These are phyloP conservation scores for Pichia sp. DNA, from an alignment of 1,139 yeast species.

Conservation along the genomic window DNA sequence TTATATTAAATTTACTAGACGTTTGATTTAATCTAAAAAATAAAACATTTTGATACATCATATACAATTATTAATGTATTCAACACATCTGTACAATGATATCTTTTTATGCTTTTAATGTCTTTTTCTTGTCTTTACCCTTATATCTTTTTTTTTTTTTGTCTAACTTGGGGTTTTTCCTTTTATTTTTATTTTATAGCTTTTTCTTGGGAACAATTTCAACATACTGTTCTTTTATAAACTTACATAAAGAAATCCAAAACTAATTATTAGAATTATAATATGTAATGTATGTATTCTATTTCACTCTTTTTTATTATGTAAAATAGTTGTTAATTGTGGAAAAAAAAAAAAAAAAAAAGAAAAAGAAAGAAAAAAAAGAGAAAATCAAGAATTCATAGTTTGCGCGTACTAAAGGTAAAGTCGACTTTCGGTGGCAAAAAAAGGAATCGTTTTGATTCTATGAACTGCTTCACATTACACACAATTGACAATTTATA, in stretches of 20 bases:
- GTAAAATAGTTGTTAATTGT: neutral
- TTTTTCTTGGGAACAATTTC: neutral
- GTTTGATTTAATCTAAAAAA: no score
- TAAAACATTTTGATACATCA: no score
- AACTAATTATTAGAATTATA: no score
- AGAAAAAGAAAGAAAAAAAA: neutral
- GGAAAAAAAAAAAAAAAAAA: neutral
- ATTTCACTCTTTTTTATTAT: no score
- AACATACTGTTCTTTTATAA: neutral
- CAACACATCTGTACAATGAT: conserved; percentile 6
- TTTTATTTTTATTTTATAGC: neutral
- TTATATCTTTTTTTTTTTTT: neutral
- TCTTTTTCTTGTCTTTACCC: neutral
- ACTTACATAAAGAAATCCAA: neutral
- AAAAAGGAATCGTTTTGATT: neutral
- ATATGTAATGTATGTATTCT: no score
- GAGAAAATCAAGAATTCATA: neutral
- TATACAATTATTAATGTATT: conserved; percentile 4
- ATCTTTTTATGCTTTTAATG: conserved; percentile 1
- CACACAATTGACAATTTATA: neutral
- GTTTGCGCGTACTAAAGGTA: neutral
- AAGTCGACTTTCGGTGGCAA: neutral
- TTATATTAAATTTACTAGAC: conserved; percentile 61
- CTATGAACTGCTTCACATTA: neutral
- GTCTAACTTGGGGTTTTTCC: neutral